These are phyloP conservation scores for Calendula officinalis DNA, from an alignment of 129 eudicot genomes.

Conservation along the genomic window DNA sequence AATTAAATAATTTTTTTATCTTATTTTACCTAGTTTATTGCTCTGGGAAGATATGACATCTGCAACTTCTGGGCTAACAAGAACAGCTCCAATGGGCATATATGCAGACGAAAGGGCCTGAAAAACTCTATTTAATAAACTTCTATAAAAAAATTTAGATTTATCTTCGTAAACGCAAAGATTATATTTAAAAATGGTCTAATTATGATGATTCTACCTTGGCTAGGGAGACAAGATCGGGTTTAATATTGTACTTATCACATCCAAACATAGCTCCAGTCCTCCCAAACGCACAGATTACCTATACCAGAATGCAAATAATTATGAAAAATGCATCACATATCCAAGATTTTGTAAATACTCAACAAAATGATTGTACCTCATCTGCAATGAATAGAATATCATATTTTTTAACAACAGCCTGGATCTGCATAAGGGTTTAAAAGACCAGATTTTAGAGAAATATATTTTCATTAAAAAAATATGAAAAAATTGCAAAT, in stretches of 20 bases:
- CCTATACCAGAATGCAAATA: slow-evolving; percentile 32
- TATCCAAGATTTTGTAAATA: not conserved
- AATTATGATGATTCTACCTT: slow-evolving; percentile 48
- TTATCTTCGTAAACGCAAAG: not conserved
- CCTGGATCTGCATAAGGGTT: slow-evolving; percentile 65
- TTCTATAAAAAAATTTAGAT: not conserved
- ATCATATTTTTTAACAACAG: slow-evolving; percentile 77
- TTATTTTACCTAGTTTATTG: slow-evolving; percentile 72
- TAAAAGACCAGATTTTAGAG: not conserved
- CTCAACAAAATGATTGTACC: slow-evolving; percentile 35
- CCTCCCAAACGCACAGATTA: slow-evolving; percentile 93
- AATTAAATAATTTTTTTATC: not conserved
- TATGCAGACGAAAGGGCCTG: slow-evolving; percentile 97
- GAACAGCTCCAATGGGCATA: slow-evolving; percentile 95
- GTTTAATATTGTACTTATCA: slow-evolving; percentile 87
- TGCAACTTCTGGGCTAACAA: slow-evolving; percentile 70
- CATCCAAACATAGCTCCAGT: slow-evolving; percentile 89
- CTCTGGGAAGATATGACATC: slow-evolving; percentile 87
- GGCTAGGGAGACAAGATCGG: slow-evolving; percentile 89
- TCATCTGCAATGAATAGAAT: slow-evolving; percentile 91
- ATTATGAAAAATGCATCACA: not conserved
- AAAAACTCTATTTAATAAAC: not conserved
- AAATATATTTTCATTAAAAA: too few relatives aligned
- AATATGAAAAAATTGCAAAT: too few relatives aligned
- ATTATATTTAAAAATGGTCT: not conserved